Evolutionary conservation across 257 asterid genomes (phyloP), one percentile per base, ranked within the genome.

Genomic region (Ajuga chamaepitys): DNA sequence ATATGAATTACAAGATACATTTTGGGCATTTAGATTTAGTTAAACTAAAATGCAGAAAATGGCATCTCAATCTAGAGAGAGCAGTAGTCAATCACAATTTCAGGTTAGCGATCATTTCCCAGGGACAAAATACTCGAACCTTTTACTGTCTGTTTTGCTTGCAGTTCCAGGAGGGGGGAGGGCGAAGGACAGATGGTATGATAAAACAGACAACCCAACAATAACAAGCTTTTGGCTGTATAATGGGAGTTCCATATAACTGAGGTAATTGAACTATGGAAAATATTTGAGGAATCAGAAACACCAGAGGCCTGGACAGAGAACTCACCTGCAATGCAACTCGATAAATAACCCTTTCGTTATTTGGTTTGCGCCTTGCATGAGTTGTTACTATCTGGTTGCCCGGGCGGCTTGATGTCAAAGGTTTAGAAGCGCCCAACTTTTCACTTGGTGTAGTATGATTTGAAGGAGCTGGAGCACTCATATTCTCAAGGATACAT

Each of bases 291-390:
- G 7, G 44, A 28, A 62, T 53, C 51, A 56, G 65, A 40, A 66
- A 37, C 62, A 68, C 37, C 62, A 53, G 7, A 34, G 63, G 10
- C 57, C 61, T 44, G 24, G 24, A 44, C 45, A 68, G 51, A 71
- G 54, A 72, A 61, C 24, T 74, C 67, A 88, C 97, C 97, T 88
- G 88, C 72, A 91, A 70, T 9, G 96, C 97, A 75, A 77, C 93
- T 74, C 79, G 88, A 62, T 66, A 86, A 61, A 91, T 81, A 60
- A 41, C 78, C 44, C 81, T 82, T 64, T 88, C 97, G 47, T 80
- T 88, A 67, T 88, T 86, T 62, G 80, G 78, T 70, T 74, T 91
- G 42, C 47, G 75, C 78, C 82, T 88, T 60, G 79, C 69, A 26
- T 67, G 79, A n/a, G 80, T 76, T 56, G 71, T 55, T 26, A 64